phyloP scores from a whole-genome alignment of 345 rosid genomes.

The Populus nigra region DNA sequence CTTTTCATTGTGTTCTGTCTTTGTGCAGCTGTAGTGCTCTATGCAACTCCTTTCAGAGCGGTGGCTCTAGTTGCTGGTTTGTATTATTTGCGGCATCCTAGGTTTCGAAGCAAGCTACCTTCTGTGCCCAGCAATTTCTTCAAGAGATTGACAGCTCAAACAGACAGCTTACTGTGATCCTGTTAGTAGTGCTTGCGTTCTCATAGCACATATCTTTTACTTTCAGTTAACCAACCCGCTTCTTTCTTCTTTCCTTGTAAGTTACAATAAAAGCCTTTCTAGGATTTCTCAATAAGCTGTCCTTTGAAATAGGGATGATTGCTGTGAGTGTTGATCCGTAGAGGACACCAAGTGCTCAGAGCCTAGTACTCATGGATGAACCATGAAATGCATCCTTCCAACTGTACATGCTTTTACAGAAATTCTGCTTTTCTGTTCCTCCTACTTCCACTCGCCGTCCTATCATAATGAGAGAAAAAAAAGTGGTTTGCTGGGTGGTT shows the following conservation, averaged over 20 bases:
- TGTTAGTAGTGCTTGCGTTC: neutral
- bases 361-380: too few relatives aligned
- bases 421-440: neutral
- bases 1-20: conserved; percentile 68
- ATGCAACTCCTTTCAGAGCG: conserved; percentile 58
- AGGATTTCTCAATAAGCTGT: neutral
- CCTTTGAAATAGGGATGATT: too few relatives aligned
- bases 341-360: too few relatives aligned
- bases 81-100: conserved; percentile 70
- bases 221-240: neutral
- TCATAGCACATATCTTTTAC: neutral
- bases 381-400: neutral
- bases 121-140: conserved; percentile 79
- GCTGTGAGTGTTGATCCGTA: too few relatives aligned
- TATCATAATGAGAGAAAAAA: neutral
- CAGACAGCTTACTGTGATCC: conserved; percentile 56
- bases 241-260: neutral
- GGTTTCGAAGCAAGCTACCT: conserved; percentile 80
- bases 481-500: too few relatives aligned
- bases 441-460: neutral
- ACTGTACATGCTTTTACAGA: neutral
- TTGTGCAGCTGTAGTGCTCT: conserved; percentile 64
- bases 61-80: conserved; percentile 56
- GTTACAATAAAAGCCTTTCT: neutral
- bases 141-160: conserved; percentile 65